Evolutionary conservation across 768 basidiomycete species (phyloP).

Genomic region (Trametes sanguinea): DNA sequence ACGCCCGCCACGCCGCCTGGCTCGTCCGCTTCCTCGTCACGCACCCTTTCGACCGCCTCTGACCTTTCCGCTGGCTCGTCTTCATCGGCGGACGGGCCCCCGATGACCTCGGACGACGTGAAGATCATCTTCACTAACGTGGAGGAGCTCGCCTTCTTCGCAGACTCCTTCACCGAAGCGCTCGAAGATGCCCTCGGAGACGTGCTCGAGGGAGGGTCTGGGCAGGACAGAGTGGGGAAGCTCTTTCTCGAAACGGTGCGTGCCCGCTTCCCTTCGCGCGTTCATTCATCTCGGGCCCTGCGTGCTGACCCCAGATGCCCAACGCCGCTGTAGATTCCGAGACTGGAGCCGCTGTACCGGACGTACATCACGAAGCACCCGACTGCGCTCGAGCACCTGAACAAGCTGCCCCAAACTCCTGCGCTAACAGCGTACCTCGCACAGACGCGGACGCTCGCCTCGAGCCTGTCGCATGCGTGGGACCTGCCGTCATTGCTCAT

Average conservation of each 20-base stretch:
- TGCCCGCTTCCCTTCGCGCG: slow-evolving; percentile 21
- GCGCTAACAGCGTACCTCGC: slow-evolving; percentile 67
- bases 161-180: slow-evolving; percentile 63
- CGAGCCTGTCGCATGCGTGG: slow-evolving; percentile 82
- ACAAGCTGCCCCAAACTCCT: slow-evolving; percentile 49
- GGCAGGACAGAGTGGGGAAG: slow-evolving; percentile 70
- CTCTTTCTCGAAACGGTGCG: slow-evolving; percentile 71
- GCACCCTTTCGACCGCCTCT: slow-evolving; percentile 54
- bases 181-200: slow-evolving; percentile 68
- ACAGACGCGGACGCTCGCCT: slow-evolving; percentile 65
- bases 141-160: slow-evolving; percentile 69
- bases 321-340: slow-evolving; percentile 53
- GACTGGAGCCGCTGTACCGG: slow-evolving; percentile 72
- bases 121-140: slow-evolving; percentile 79
- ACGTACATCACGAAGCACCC: slow-evolving; percentile 82
- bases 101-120: slow-evolving; percentile 72
- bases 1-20: slow-evolving; percentile 40
- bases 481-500: slow-evolving; percentile 93
- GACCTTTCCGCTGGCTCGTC: slow-evolving; percentile 41
- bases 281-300: slow-evolving; percentile 10
- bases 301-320: slow-evolving; percentile 1
- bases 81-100: slow-evolving; percentile 40
- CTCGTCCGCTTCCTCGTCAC: slow-evolving; percentile 53
- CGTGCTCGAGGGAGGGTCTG: slow-evolving; percentile 60
- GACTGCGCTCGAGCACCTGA: slow-evolving; percentile 69